Evolutionary conservation across 441 rosid genomes (phyloP).

Genomic region (Francoa sonchifolia): DNA sequence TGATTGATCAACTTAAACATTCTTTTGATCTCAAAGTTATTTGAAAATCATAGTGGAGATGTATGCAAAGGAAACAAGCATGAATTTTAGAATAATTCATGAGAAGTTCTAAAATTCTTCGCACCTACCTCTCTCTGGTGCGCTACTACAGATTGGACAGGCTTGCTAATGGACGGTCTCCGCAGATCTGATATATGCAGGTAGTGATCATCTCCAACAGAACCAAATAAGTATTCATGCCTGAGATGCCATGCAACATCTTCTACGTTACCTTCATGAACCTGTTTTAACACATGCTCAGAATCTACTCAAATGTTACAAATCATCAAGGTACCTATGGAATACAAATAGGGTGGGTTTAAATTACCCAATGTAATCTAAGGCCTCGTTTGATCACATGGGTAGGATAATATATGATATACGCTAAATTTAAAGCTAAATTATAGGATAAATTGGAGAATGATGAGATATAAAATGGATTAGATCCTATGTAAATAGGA

Average conservation of each 20-base stretch:
- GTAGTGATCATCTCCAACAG: constrained; percentile 91
- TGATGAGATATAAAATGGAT: too few relatives aligned
- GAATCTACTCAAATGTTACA: background rate
- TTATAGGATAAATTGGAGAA: too few relatives aligned
- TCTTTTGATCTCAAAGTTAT: too few relatives aligned
- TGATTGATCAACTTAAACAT: too few relatives aligned
- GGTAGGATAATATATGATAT: background rate
- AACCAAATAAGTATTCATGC: constrained; percentile 87
- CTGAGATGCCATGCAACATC: constrained; percentile 97
- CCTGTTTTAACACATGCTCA: constrained; percentile 25
- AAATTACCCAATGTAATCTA: too few relatives aligned
- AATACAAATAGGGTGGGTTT: too few relatives aligned
- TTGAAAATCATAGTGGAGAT: too few relatives aligned
- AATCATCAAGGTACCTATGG: too few relatives aligned
- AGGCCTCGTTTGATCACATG: background rate
- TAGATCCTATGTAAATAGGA: too few relatives aligned
- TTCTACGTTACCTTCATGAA: constrained; percentile 94
- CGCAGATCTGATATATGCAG: constrained; percentile 85
- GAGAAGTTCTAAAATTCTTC: background rate
- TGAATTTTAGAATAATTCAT: too few relatives aligned
- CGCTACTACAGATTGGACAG: constrained; percentile 80
- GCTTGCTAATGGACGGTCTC: constrained; percentile 50
- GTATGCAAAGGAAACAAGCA: too few relatives aligned
- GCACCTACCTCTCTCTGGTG: constrained; percentile 74
- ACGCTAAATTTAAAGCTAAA: too few relatives aligned